Evolutionary conservation across 192 early-diverging fungal species (phyloP).

Genomic region (Gryganskiella cystojenkinii): DNA sequence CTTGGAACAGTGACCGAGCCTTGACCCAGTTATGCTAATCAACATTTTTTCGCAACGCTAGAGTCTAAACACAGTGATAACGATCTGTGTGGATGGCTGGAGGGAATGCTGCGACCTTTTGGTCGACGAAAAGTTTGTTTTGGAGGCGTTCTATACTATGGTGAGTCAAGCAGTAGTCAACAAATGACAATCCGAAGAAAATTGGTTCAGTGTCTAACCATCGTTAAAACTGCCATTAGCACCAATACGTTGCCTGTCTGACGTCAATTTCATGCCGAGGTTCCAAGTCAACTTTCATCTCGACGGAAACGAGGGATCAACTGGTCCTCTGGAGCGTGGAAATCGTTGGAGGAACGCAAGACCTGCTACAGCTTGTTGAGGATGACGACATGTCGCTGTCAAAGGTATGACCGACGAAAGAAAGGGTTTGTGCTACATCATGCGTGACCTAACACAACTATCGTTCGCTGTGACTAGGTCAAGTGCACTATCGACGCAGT

Average conservation of each 20-base stretch:
- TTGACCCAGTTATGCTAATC: not conserved
- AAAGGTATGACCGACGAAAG: not conserved
- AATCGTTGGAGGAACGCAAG: constrained; percentile 22
- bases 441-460: not conserved
- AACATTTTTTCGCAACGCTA: not conserved
- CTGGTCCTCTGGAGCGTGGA: constrained; percentile 24
- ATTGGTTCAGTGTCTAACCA: not conserved
- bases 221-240: not conserved
- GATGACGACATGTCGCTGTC: constrained; percentile 8
- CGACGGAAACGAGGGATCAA: not conserved
- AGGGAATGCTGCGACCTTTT: constrained; percentile 15
- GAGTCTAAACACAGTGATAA: constrained; percentile 15
- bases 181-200: no score
- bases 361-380: constrained; percentile 5
- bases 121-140: constrained; percentile 14
- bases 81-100: constrained; percentile 25
- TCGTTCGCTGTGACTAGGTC: not conserved
- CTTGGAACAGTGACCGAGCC: not conserved
- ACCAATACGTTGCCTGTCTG: constrained; percentile 25
- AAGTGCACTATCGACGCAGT: not conserved
- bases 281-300: not conserved
- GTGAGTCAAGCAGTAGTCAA: not conserved
- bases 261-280: not conserved
- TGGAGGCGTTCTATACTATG: constrained; percentile 41
- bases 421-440: not conserved